Percentiles rank a stretch among this genome's conserved stretches.
Conservation (phyloP, 345 rosid genomes). For the Eucalyptus cloeziana region DNA sequence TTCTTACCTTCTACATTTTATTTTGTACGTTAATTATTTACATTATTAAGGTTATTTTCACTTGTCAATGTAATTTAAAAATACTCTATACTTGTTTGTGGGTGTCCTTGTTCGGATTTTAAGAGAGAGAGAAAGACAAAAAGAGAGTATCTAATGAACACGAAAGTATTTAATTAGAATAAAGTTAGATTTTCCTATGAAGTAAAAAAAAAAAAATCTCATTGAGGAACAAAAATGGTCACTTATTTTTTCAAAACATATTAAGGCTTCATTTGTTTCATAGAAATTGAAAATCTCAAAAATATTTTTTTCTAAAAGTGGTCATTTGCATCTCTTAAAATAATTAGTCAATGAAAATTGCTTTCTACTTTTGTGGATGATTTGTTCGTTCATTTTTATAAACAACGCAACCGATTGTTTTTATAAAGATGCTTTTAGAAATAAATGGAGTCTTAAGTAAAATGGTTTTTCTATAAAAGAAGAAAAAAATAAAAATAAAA, state of each 20-base stretch:
- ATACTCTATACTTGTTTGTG: neutral
- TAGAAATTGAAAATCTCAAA: neutral
- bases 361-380: neutral
- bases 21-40: neutral
- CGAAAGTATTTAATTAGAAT: neutral
- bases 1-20: neutral
- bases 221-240: neutral
- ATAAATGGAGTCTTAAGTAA: neutral
- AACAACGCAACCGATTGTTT: fast-evolving
- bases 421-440: neutral
- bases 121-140: neutral
- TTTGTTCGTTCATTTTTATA: too few relatives aligned
- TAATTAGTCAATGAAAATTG: too few relatives aligned
- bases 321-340: too few relatives aligned
- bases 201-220: neutral
- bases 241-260: too few relatives aligned
- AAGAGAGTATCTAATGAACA: neutral
- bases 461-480: neutral
- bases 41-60: neutral
- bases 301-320: too few relatives aligned
- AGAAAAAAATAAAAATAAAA: fast-evolving
- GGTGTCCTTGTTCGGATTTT: neutral
- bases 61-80: neutral
- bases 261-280: neutral
- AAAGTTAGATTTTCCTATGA: neutral